Percentiles rank a stretch among this genome's conserved stretches.
Conservation (phyloP, 345 rosid genomes). For the Sonneratia alba region DNA sequence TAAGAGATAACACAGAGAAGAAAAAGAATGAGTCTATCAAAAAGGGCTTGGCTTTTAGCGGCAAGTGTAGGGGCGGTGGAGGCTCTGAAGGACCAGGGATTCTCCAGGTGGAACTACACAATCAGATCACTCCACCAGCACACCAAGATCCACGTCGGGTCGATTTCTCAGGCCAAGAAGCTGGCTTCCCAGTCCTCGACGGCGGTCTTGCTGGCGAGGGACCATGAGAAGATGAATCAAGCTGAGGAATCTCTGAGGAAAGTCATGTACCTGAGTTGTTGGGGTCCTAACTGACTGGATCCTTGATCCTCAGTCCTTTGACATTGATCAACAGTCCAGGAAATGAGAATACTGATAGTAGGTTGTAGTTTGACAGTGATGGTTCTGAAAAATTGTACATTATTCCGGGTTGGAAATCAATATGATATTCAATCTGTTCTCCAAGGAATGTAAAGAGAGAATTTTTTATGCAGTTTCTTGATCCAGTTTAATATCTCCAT, state of each 20-base stretch:
- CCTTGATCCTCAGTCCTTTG: no score
- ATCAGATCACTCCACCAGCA: slow-evolving; percentile 32
- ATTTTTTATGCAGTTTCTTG: no score
- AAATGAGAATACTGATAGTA: neutral
- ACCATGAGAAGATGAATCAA: no score
- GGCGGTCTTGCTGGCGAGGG: no score
- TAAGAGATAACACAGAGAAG: no score
- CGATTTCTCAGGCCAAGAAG: no score
- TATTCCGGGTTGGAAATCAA: no score
- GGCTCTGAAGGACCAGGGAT: slow-evolving; percentile 41
- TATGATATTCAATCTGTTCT: no score
- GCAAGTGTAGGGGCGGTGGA: slow-evolving; percentile 22
- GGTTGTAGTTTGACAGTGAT: neutral
- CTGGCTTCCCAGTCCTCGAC: no score
- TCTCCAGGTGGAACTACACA: slow-evolving; percentile 49
- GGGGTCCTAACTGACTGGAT: slow-evolving; percentile 33
- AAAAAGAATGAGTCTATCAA: slow-evolving; percentile 15
- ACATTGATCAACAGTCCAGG: no score
- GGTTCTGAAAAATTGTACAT: neutral
- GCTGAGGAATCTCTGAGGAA: slow-evolving; percentile 38
- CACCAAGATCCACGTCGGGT: neutral
- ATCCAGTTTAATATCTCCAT: no score
- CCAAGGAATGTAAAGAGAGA: no score
- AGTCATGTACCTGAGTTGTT: slow-evolving; percentile 54
- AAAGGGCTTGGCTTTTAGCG: slow-evolving; percentile 43